phyloP scores from a whole-genome alignment of 805 yeast genomes.

The Candida verbasci region DNA sequence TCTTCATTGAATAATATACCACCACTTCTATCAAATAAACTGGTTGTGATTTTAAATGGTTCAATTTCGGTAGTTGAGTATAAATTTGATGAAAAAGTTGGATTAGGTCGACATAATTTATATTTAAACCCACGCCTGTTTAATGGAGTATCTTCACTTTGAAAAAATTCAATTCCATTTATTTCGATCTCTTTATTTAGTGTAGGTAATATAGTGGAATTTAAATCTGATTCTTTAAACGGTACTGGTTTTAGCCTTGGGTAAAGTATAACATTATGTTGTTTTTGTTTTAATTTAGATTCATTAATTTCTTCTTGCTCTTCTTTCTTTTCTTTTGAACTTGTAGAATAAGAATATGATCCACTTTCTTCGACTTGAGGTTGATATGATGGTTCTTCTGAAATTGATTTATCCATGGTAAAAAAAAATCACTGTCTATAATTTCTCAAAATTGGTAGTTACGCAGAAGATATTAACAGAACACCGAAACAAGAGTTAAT shows the following conservation, averaged over 20 bases:
- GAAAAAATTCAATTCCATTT: constrained; percentile 26
- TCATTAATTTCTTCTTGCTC: constrained; percentile 14
- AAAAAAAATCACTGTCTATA: too few species aligned
- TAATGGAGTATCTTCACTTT: constrained; percentile 73
- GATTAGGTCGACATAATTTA: constrained; percentile 71
- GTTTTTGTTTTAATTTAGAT: constrained; percentile 21
- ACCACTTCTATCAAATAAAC: constrained; percentile 66
- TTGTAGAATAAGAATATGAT: constrained; percentile 18
- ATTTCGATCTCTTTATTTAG: constrained; percentile 4
- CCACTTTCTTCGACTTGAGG: constrained; percentile 15
- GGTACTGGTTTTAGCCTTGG: constrained; percentile 34
- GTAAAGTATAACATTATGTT: constrained; percentile 27
- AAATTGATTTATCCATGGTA: constrained; percentile 4
- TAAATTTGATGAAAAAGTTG: constrained; percentile 48
- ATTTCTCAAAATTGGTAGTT: too few species aligned
- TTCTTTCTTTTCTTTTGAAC: constrained; percentile 20
- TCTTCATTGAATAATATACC: constrained; percentile 39
- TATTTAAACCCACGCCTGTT: constrained; percentile 81
- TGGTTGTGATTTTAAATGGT: constrained; percentile 55
- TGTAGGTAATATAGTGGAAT: constrained; percentile 1
- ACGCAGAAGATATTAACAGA: too few species aligned
- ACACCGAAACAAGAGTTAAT: too few species aligned
- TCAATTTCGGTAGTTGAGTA: constrained; percentile 73
- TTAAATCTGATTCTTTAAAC: constrained; percentile 19
- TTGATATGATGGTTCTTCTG: constrained; percentile 14